These are phyloP conservation scores for Candida anglica DNA, from an alignment of 805 yeast species.

Conservation along the genomic window DNA sequence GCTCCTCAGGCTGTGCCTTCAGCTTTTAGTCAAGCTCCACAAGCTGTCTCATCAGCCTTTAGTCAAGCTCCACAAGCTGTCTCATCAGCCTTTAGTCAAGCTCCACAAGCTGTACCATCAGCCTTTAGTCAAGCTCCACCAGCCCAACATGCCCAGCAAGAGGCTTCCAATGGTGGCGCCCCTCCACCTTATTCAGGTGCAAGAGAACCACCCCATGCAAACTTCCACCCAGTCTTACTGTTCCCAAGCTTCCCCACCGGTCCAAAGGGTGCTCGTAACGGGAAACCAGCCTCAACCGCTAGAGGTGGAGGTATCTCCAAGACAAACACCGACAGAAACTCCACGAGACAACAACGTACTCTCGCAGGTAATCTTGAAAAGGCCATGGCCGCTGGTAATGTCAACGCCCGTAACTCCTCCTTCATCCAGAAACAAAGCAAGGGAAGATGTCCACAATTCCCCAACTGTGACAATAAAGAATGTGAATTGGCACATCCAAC, in stretches of 20 bases:
- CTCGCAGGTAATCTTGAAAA: conserved; percentile 39
- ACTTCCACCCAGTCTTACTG: conserved; percentile 4
- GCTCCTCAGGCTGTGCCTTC: background rate
- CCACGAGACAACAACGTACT: conserved; percentile 23
- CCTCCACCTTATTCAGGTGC: background rate
- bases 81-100: background rate
- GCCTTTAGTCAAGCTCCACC: background rate
- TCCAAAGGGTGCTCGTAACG: background rate
- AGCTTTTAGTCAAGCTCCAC: background rate
- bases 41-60: background rate
- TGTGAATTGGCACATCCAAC: conserved; percentile 83
- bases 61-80: background rate
- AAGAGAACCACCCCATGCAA: too few relatives aligned
- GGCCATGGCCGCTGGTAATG: conserved; percentile 32
- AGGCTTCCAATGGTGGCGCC: background rate
- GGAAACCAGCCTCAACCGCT: background rate
- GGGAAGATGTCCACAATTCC: conserved; percentile 69
- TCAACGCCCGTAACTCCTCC: conserved; percentile 17
- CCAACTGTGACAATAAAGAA: conserved; percentile 63
- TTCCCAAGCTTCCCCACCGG: conserved; percentile 3
- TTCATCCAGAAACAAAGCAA: conserved; percentile 46
- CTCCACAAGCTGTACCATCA: background rate
- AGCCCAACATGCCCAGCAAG: background rate
- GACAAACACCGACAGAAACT: background rate
- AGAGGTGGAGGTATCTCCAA: conserved; percentile 2